These are phyloP conservation scores for Onygena corvina DNA, from an alignment of 2,329 filamentous ascomycete species.

Conservation along the genomic window DNA sequence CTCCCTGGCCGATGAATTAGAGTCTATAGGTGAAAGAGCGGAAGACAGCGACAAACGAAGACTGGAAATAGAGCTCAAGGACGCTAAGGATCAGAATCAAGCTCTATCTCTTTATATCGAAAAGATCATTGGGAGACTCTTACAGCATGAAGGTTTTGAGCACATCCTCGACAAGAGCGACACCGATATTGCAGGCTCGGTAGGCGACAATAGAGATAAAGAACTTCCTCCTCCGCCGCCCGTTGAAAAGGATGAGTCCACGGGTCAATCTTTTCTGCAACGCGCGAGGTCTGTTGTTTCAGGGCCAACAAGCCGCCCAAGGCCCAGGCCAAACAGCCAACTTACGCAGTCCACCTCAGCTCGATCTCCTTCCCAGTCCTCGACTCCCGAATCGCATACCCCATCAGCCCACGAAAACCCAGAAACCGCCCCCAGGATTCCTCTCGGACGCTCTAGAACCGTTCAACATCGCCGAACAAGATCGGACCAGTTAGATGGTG, in stretches of 20 bases:
- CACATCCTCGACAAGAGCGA: conserved; percentile 76
- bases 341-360: conserved; percentile 22
- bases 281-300: conserved; percentile 49
- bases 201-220: conserved; percentile 46
- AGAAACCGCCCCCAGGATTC: conserved; percentile 38
- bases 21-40: conserved; percentile 50
- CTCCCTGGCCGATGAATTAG: conserved; percentile 78
- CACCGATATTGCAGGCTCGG: conserved; percentile 27
- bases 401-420: conserved; percentile 36
- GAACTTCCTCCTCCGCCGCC: conserved; percentile 73
- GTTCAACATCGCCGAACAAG: conserved; percentile 39
- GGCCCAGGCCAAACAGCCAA: conserved; percentile 34
- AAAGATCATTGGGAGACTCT: conserved; percentile 90
- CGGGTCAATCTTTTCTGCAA: conserved; percentile 41
- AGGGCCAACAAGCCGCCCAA: conserved; percentile 28
- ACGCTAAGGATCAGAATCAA: conserved; percentile 87
- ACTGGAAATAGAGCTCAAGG: conserved; percentile 66
- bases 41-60: conserved; percentile 51
- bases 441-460: conserved; percentile 33
- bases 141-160: conserved; percentile 92
- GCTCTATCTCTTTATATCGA: conserved; percentile 96
- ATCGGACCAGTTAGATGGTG: conserved; percentile 35
- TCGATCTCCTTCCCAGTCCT: conserved; percentile 8
- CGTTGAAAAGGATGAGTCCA: conserved; percentile 40
- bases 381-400: conserved; percentile 15